Conservation (phyloP, 805 yeast genomes). For the Saccharomycopsis fibuligera region DNA sequence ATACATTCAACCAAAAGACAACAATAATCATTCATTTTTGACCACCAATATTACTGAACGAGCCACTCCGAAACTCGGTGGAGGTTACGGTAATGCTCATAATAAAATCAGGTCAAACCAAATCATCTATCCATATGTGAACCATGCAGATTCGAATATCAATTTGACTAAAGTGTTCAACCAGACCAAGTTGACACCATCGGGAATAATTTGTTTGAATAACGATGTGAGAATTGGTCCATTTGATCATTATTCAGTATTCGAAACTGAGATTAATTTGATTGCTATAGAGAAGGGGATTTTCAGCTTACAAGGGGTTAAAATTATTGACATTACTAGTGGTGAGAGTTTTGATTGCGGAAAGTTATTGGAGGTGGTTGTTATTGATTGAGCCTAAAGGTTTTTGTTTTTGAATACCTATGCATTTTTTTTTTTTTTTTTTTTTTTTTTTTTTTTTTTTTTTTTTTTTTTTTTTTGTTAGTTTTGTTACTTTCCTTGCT, state of each 20-base stretch:
- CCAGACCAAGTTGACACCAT: constrained; percentile 34
- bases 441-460: not conserved
- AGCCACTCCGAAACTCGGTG: constrained; percentile 24
- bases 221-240: constrained; percentile 63
- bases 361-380: constrained; percentile 60
- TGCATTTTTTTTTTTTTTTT: no score
- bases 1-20: constrained; percentile 32
- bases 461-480: no score
- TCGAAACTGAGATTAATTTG: constrained; percentile 54
- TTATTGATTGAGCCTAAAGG: constrained; percentile 30
- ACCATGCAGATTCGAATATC: constrained; percentile 11
- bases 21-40: constrained; percentile 20
- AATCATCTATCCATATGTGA: constrained; percentile 19
- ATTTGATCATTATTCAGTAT: constrained; percentile 53
- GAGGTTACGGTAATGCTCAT: constrained; percentile 8
- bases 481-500: not conserved
- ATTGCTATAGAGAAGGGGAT: constrained; percentile 62
- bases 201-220: constrained; percentile 56
- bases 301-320: constrained; percentile 57
- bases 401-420: not conserved
- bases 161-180: constrained; percentile 32
- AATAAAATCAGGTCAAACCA: constrained; percentile 15
- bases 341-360: constrained; percentile 73
- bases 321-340: constrained; percentile 51
- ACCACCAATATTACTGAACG: constrained; percentile 19